These are phyloP conservation scores for Beta macrorhiza DNA, from an alignment of 179 eudicot genomes.

Conservation along the genomic window DNA sequence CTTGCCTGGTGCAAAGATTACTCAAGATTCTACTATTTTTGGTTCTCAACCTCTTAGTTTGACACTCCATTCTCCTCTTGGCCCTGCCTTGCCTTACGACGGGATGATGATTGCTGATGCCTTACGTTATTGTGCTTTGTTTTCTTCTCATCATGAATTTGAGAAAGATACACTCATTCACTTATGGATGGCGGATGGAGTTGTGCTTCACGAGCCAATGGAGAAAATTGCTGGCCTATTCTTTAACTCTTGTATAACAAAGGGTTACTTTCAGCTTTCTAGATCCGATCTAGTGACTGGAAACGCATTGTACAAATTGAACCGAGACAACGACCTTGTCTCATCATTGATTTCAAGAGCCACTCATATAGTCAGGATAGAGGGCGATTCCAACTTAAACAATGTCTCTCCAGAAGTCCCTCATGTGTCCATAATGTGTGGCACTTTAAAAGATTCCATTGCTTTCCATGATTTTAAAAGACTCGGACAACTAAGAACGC, in stretches of 20 bases:
- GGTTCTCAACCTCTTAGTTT: too few species aligned
- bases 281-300: background rate
- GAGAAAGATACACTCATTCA: constrained; percentile 14
- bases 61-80: too few species aligned
- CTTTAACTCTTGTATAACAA: background rate
- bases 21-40: background rate
- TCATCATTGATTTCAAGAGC: background rate
- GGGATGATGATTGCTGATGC: background rate
- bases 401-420: background rate
- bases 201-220: constrained; percentile 5
- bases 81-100: background rate
- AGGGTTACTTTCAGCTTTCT: background rate
- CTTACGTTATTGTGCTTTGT: constrained; percentile 12
- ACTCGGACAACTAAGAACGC: background rate
- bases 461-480: background rate
- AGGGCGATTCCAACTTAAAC: background rate
- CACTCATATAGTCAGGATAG: background rate
- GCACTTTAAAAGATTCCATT: background rate
- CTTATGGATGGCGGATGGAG: constrained; percentile 6
- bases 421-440: constrained; percentile 15
- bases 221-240: background rate
- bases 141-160: constrained; percentile 14
- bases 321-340: too few species aligned
- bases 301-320: background rate
- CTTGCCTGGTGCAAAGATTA: background rate